Base-by-base conservation (phyloP, 2,329 filamentous ascomycete genomes). In the Sphaerostilbella broomeana region DNA sequence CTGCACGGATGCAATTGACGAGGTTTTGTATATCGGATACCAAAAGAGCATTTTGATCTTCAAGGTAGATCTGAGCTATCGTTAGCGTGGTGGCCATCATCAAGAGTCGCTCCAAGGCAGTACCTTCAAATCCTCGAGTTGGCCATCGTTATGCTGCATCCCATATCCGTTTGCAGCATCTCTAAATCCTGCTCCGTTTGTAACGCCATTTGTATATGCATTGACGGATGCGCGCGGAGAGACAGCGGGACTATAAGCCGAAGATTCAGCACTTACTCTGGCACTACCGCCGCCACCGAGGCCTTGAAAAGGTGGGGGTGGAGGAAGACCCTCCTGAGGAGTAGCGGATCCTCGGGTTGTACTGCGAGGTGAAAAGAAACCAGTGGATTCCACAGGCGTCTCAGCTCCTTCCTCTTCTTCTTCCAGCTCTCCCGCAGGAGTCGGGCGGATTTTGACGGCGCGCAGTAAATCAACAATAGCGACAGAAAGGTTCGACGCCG, bases 391-490 rank as follows among this genome's bases (percentile, higher is more conserved):
- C 27, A 82, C 72, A 0, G 82, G 79, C 5, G 77, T 79, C 8
- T 77, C 62, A 7, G 72, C 73, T 36, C 74, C 77, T 37, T 87
- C 82, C 35, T 87, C 82, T 9, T 87, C 83, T 16, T 84, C 78
- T 38, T 87, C 83, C n/a, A 92, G 65, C 54, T 94, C 86, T 31
- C 78, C 78, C 2, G 73, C 72, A 2, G 84, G 81, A 0, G 86
- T 92, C 7, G 79, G 72, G 21, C 84, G 77, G 48, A 97, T 86
- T 64, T 94, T 95, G 54, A 87, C 88, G 5, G 77, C 68, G 34
- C 86, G 83, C 38, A 95, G 72, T 11, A 97, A 73, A 52, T 95
- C 89, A 15, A 98, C 81, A 17, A 97, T 74, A 2, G 89, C 81
- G 4, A 85, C 80, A 2, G 87, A 86, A 24, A 97, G 72, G 62